A percentile compares a stretch with the other conserved stretches of the same genome.
Evolutionary conservation across 768 basidiomycete species (phyloP).

Genomic region (Amanita fuliginea): DNA sequence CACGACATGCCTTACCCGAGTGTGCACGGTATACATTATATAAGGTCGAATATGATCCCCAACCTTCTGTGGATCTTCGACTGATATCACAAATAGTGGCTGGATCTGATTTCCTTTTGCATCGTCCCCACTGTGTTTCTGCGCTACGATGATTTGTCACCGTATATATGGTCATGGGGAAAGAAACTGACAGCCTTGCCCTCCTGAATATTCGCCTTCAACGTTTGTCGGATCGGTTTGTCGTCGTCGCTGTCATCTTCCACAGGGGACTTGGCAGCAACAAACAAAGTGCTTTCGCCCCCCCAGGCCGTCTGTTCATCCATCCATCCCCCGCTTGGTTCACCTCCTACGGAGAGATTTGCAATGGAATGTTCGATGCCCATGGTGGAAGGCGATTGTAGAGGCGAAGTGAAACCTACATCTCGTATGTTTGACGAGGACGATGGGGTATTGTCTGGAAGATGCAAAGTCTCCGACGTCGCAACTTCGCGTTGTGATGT

Average conservation of each 20-base stretch:
- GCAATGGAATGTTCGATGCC: conserved; percentile 24
- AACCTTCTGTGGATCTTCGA: conserved; percentile 96
- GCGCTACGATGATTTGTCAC: background rate
- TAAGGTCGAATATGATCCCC: conserved; percentile 93
- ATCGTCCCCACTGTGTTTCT: background rate
- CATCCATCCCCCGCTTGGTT: conserved; percentile 19
- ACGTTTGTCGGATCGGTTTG: conserved; percentile 47
- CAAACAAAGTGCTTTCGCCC: conserved; percentile 9
- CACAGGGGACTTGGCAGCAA: conserved; percentile 9
- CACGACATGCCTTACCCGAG: conserved; percentile 41
- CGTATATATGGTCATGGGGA: background rate
- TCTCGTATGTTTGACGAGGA: conserved; percentile 8
- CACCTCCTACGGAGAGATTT: conserved; percentile 26
- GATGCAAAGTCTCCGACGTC: conserved; percentile 6
- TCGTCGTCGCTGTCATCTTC: conserved; percentile 63
- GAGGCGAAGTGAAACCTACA: conserved; percentile 23
- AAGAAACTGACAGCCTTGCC: conserved; percentile 17
- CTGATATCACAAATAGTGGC: conserved; percentile 75
- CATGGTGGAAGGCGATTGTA: conserved; percentile 17
- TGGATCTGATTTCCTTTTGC: conserved; percentile 38
- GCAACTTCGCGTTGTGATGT: conserved; percentile 4
- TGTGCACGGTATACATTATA: conserved; percentile 95
- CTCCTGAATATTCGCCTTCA: conserved; percentile 20
- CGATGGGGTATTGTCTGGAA: conserved; percentile 9
- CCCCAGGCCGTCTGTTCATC: conserved; percentile 5